Base-by-base conservation (phyloP, 495 filamentous ascomycete species). In the Trichoderma orchidacearum region DNA sequence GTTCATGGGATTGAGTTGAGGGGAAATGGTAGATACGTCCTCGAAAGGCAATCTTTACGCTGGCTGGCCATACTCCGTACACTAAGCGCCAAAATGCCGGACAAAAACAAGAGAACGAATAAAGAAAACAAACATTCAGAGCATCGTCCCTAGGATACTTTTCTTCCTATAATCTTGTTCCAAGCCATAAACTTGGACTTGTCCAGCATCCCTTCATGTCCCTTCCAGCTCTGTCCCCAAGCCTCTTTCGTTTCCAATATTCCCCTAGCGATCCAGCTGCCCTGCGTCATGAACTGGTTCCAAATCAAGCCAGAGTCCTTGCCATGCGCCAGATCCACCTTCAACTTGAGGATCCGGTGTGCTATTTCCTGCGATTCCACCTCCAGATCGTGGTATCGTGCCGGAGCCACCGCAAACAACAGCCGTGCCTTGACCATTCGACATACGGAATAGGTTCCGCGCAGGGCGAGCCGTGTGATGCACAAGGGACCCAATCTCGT, bases 361-460 rank as follows among this genome's bases (percentile, higher is more conserved):
- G 58, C 58, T 29, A 56, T 41, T 13, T 60, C 58, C 32, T 60
- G 58, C 11, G 34, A 45, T 35, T 60, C 58, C 0, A 15, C 4
- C 25, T 60, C 58, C 11, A 60, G 5, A 17, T 56, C 13, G 6
- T 52, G 36, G 31, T 56, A 60, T n/a, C 38, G 18, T 23, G 6
- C 18, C n/a, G 58, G 58, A 23, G 58, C 53, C 7, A 60, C 3
- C 13, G 58, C 58, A 29, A 50, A 52, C 25, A 60, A 30, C 3
- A 60, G 41, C n/a, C 58, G 52, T 9, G 38, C 45, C 15, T 60
- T 60, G 38, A 60, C 41, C 21, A 60, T 56, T n/a, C 29, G 35
- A 28, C 58, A 60, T 36, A 55, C 56, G 3, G 45, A 30, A 30
- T 60, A 56, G 8, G 58, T 60, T 13, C 58, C 58, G 9, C 58